Conservation (phyloP, 805 yeast species). For the Wickerhamiella azyma region DNA sequence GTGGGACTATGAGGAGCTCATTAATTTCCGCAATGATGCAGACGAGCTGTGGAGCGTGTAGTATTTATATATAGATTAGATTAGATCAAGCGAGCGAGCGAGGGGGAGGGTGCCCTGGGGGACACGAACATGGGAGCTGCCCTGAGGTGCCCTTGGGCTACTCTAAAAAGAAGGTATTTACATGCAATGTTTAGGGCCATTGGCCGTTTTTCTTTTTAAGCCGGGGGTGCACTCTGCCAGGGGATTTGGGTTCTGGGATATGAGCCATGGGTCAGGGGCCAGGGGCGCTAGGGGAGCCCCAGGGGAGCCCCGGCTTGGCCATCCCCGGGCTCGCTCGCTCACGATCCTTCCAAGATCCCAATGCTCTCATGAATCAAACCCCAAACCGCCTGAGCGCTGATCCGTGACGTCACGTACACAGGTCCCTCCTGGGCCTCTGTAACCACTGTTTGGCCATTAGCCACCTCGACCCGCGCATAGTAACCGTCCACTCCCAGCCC, state of each 20-base stretch:
- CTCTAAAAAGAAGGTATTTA: too few relatives aligned
- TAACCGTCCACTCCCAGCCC: slow-evolving; percentile 8
- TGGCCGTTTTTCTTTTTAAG: too few relatives aligned
- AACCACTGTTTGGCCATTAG: not conserved
- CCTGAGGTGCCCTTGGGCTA: too few relatives aligned
- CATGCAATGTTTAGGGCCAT: not conserved
- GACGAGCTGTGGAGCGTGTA: slow-evolving; percentile 7
- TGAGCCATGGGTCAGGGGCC: too few relatives aligned
- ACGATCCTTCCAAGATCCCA: slow-evolving; percentile 18
- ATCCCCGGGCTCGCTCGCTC: too few relatives aligned
- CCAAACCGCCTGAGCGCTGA: slow-evolving; percentile 34
- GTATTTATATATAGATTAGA: not conserved
- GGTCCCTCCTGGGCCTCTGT: slow-evolving; percentile 5
- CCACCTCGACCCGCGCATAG: slow-evolving; percentile 1
- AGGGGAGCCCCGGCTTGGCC: too few relatives aligned
- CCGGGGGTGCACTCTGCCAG: too few relatives aligned
- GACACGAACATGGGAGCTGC: too few relatives aligned
- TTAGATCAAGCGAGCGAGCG: not conserved
- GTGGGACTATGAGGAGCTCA: slow-evolving; percentile 14
- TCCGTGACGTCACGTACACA: slow-evolving; percentile 26
- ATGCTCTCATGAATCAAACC: slow-evolving; percentile 17
- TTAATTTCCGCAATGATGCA: slow-evolving; percentile 5
- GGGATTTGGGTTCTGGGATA: too few relatives aligned
- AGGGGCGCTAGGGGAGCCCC: too few relatives aligned
- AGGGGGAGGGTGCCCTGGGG: too few relatives aligned